phyloP scores from a whole-genome alignment of 176 grass and related monocot genomes.

The Rhipidocladum racemiflorum region DNA sequence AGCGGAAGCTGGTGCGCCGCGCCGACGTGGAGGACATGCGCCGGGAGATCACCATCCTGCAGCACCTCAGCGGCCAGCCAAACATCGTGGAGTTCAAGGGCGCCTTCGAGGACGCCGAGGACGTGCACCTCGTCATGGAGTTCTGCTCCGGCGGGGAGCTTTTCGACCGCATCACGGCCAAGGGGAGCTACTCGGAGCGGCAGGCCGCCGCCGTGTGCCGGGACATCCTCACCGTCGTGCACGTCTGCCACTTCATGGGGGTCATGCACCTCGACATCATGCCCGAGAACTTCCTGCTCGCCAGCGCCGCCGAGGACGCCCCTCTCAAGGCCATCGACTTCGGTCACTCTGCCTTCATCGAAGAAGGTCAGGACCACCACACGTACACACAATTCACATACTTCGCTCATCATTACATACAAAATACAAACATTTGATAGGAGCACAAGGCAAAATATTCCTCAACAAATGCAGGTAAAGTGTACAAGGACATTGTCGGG shows the following conservation, averaged over 20 bases:
- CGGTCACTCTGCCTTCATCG: constrained; percentile 79
- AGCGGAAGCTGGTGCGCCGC: constrained; percentile 66
- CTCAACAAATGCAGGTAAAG: constrained; percentile 55
- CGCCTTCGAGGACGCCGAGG: constrained; percentile 60
- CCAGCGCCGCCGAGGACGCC: constrained; percentile 51
- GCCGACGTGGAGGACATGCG: constrained; percentile 67
- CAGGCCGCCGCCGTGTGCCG: constrained; percentile 63
- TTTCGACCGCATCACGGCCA: constrained; percentile 76
- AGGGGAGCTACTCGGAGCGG: constrained; percentile 63
- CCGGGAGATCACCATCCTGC: constrained; percentile 82
- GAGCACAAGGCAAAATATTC: background rate
- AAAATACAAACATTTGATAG: background rate
- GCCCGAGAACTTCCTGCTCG: constrained; percentile 83
- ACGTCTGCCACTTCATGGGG: constrained; percentile 96
- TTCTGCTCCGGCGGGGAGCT: constrained; percentile 87
- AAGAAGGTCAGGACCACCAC: constrained; percentile 48
- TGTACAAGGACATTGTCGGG: constrained; percentile 64
- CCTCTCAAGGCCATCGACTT: constrained; percentile 88
- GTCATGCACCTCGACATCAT: constrained; percentile 87
- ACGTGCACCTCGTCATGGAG: constrained; percentile 88
- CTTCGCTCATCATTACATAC: background rate
- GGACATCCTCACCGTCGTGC: constrained; percentile 62
- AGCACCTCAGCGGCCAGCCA: constrained; percentile 85
- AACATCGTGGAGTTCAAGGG: constrained; percentile 92
- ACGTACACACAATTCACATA: background rate